Evolutionary conservation across 306 rosid species (phyloP), one percentile per base, ranked within the genome.

Genomic region (Hippophae rhamnoides): DNA sequence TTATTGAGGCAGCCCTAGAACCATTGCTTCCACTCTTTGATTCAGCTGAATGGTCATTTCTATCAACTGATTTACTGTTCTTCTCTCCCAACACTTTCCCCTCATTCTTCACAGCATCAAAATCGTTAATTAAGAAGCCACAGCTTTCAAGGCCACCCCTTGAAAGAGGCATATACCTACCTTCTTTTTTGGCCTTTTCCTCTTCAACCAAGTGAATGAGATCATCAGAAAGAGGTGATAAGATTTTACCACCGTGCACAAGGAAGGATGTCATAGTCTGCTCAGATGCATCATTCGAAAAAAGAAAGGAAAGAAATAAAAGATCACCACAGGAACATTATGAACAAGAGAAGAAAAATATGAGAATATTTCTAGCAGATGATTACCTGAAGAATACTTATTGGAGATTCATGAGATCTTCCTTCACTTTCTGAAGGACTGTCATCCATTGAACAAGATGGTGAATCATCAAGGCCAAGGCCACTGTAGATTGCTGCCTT

Each of bases 401-500:
- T 82, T 57, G 99, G 99, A 65, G 97, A 88, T 75, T 86, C 95
- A 38, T 70, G 85, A 44, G 88, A 88, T 70, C 83, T 58, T 48
- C 95, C 99, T 76, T 85, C 99, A 73, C 93, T 83, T 63, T 80
- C 96, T 14, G 94, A 86, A 60, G 93, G 84, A 75, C 94, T 86
- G 66, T 88, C 90, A 70, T 86, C 89, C 72, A 76, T 67, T 12
- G 98, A 92, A 47, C 89, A 83, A 26, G 98, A 81, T 47, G 93
- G 96, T 7, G 98, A 87, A 61, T 78, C 81, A 59, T 90, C 95
- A 43, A 92, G 97, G 76, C 99, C 99, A 73, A 92, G 96, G 62
- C 95, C 99, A 77, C 90, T 80, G 69, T 88, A 83, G 76, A 92
- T 86, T 14, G 75, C 87, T 51, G 89, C 93, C 69, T 82, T 92